Conservation (phyloP, 1,284 basidiomycete genomes). For the Volvariella volvacea region DNA sequence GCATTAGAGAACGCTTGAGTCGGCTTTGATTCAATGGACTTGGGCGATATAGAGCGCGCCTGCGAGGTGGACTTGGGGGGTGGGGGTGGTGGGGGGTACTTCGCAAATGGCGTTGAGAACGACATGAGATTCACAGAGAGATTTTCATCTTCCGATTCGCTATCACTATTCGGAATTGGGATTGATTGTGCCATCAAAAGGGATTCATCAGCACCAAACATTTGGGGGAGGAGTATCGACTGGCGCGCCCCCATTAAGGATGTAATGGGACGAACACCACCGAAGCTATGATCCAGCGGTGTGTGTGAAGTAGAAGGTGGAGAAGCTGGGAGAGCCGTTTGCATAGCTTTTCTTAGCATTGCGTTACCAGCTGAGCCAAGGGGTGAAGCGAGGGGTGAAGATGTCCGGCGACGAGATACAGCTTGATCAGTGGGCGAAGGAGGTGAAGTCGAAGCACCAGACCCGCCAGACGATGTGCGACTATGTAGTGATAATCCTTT, state of each 20-base stretch:
- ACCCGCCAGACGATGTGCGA: constrained; percentile 28
- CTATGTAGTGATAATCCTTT: constrained; percentile 24
- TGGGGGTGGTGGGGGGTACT: constrained; percentile 29
- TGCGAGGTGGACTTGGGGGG: constrained; percentile 21
- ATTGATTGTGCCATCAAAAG: constrained; percentile 62
- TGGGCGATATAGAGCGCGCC: constrained; percentile 42
- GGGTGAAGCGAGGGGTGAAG: constrained; percentile 40
- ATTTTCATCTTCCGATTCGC: constrained; percentile 56
- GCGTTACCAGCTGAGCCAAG: constrained; percentile 31
- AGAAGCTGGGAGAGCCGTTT: constrained; percentile 41
- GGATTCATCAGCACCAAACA: constrained; percentile 48
- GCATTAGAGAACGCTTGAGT: constrained; percentile 42
- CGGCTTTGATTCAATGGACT: constrained; percentile 45
- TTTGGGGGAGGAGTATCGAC: constrained; percentile 29
- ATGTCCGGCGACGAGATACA: constrained; percentile 38
- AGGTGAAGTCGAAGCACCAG: constrained; percentile 33
- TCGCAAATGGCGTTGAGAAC: constrained; percentile 62
- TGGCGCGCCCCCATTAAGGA: constrained; percentile 29
- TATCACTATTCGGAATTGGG: constrained; percentile 66
- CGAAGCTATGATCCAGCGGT: constrained; percentile 22
- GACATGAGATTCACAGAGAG: constrained; percentile 54
- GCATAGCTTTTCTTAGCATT: constrained; percentile 35
- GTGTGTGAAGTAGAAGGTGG: constrained; percentile 22
- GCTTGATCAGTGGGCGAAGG: constrained; percentile 36
- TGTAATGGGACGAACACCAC: constrained; percentile 21